phyloP scores from a whole-genome alignment of 495 filamentous ascomycete genomes.

The Geoglossum glabrum region DNA sequence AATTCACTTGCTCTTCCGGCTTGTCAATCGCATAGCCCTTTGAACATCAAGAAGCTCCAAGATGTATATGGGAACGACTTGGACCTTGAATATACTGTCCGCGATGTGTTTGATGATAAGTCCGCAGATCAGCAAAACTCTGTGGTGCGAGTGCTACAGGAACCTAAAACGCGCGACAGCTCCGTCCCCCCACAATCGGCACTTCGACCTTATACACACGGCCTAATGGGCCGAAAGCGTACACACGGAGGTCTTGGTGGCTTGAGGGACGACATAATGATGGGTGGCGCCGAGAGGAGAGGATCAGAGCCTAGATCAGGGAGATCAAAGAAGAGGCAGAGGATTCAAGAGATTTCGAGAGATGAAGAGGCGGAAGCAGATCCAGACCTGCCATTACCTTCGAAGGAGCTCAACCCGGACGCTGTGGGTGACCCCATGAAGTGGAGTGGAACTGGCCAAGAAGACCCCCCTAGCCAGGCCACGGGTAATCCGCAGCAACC shows the following conservation, averaged over 20 bases:
- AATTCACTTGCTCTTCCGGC: neutral
- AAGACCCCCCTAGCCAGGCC: neutral
- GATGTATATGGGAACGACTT: constrained; percentile 2
- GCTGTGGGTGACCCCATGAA: neutral
- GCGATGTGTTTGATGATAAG: constrained; percentile 6
- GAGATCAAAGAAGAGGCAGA: neutral
- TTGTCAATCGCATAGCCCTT: neutral
- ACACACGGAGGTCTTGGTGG: neutral
- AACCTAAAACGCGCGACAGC: constrained; percentile 3
- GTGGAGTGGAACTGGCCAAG: neutral
- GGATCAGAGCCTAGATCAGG: neutral
- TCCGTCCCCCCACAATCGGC: constrained; percentile 5
- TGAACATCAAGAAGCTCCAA: constrained; percentile 9
- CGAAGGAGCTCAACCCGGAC: neutral
- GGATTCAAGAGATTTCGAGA: neutral
- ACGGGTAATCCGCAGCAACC: neutral
- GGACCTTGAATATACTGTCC: constrained; percentile 4
- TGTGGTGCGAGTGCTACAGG: constrained; percentile 4
- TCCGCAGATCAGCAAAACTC: neutral
- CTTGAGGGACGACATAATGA: neutral
- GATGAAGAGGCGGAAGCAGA: neutral
- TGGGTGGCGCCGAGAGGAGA: neutral
- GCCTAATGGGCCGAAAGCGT: neutral
- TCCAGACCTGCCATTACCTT: neutral
- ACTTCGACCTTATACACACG: constrained; percentile 4